Evolutionary conservation across 164 flowering plant genomes (phyloP), one percentile per base, ranked within the genome.

Genomic region (Pachysandra terminalis): DNA sequence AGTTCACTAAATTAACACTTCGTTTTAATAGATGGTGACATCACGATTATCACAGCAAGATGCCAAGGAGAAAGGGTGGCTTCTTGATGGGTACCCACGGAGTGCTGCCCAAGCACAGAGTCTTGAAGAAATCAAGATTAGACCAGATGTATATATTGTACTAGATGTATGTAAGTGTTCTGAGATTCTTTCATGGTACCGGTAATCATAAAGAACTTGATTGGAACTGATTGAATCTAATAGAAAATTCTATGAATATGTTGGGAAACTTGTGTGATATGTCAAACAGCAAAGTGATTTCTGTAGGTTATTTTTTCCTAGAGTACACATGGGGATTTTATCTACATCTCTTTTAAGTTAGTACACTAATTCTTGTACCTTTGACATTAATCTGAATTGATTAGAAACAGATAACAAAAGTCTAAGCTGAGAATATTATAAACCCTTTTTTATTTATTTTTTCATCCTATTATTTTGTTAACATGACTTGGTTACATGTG

Each of bases 1-100:
- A 41, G 19, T 24, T 56, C 51, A 58, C 28, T 40, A 56, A 61
- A 25, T 37, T 41, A 9, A 52, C n/a, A 23, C 27, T 61, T 64
- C 57, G n/a, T 40, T 54, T 71, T 75, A n/a, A 35, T 73, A 95
- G 98, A 92, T 95, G 92, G 97, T 95, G 72, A 83, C 71, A 49
- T 63, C 87, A 60, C 79, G 97, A 64, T 75, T 95, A 66, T 86
- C 96, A 55, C 79, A 64, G 24, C 68, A 82, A 77, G 98, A 95
- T 87, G 92, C 84, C 61, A 83, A 78, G 76, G 88, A 84, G 75
- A 86, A 75, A 67, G 98, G 98, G 56, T 95, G 98, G 98, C 97
- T 95, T 78, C 83, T 95, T 48, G 97, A 95, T 87, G 98, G 98
- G 24, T 92, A 81, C 77, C 97, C 90, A 24, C 75, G 98, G 67